Evolutionary conservation across 2,329 filamentous ascomycete genomes (phyloP).

Genomic region (Graphiopsis chlorocephala): DNA sequence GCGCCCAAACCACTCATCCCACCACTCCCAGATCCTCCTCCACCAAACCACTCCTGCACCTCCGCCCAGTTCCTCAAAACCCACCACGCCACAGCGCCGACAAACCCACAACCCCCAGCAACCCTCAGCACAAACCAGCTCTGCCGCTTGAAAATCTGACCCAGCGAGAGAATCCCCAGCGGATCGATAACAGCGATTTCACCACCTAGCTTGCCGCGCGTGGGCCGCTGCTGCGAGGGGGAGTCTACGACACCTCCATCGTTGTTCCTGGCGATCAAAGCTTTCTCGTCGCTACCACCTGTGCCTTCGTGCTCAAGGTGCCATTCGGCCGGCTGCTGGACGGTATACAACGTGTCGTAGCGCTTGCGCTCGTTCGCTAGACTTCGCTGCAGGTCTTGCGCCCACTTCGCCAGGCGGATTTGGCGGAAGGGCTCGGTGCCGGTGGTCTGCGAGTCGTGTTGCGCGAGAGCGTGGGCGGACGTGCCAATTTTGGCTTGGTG

Average conservation of each 20-base stretch:
- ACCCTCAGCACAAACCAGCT: constrained; percentile 70
- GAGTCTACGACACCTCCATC: constrained; percentile 13
- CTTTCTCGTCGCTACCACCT: constrained; percentile 45
- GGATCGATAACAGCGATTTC: constrained; percentile 59
- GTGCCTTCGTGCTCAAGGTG: constrained; percentile 58
- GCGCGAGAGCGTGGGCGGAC: constrained; percentile 54
- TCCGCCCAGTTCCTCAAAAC: constrained; percentile 34
- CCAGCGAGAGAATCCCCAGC: constrained; percentile 70
- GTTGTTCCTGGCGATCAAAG: constrained; percentile 18
- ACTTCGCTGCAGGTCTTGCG: constrained; percentile 73
- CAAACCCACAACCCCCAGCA: constrained; percentile 68
- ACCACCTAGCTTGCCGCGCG: constrained; percentile 34
- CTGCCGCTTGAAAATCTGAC: constrained; percentile 54
- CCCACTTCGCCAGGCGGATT: constrained; percentile 78
- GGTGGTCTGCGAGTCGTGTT: constrained; percentile 31
- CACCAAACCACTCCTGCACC: constrained; percentile 30
- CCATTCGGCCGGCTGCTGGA: constrained; percentile 58
- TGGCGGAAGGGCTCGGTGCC: constrained; percentile 60
- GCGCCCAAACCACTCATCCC: not conserved
- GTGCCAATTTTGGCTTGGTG: constrained; percentile 5
- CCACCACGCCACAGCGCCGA: constrained; percentile 61
- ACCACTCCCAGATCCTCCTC: constrained; percentile 5
- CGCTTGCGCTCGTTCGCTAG: constrained; percentile 69
- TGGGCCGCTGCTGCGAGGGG: constrained; percentile 28
- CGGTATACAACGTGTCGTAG: constrained; percentile 52